Conservation (phyloP, 352 stramenopile genomes). For the Phytophthora chlamydospora region DNA sequence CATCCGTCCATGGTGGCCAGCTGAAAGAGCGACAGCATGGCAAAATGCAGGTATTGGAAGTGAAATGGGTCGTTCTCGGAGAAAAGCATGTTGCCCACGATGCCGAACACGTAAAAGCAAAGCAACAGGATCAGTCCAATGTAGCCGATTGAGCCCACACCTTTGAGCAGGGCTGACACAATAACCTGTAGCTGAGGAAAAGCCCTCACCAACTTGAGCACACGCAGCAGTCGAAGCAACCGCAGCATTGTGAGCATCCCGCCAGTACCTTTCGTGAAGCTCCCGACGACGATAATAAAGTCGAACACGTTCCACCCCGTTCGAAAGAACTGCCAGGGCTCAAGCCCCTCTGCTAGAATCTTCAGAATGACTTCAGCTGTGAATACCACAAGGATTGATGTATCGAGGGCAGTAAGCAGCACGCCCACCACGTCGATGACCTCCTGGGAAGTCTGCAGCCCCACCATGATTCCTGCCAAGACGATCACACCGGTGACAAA, state of each 20-base stretch:
- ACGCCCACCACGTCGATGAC: slow-evolving; percentile 54
- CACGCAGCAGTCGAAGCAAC: slow-evolving; percentile 78
- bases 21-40: slow-evolving; percentile 92
- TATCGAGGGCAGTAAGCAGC: slow-evolving; percentile 60
- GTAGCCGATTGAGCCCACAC: slow-evolving; percentile 88
- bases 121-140: slow-evolving; percentile 90
- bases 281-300: slow-evolving; percentile 85
- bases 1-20: slow-evolving; percentile 89
- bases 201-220: slow-evolving; percentile 88
- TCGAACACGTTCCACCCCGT: slow-evolving; percentile 86
- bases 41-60: slow-evolving; percentile 87
- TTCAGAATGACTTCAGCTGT: slow-evolving; percentile 82
- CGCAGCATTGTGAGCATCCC: slow-evolving; percentile 87
- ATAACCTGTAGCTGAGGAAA: slow-evolving; percentile 92
- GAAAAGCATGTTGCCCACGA: slow-evolving; percentile 92
- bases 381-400: slow-evolving; percentile 76
- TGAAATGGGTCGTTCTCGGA: slow-evolving; percentile 88
- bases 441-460: slow-evolving; percentile 72
- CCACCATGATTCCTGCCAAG: slow-evolving; percentile 76
- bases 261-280: slow-evolving; percentile 65
- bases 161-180: slow-evolving; percentile 89
- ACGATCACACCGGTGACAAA: slow-evolving; percentile 87
- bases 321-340: slow-evolving; percentile 80
- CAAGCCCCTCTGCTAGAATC: slow-evolving; percentile 73
- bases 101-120: slow-evolving; percentile 92